Base-by-base conservation (phyloP, 371 early-diverging fungal species). In the Mucor saturninus region DNA sequence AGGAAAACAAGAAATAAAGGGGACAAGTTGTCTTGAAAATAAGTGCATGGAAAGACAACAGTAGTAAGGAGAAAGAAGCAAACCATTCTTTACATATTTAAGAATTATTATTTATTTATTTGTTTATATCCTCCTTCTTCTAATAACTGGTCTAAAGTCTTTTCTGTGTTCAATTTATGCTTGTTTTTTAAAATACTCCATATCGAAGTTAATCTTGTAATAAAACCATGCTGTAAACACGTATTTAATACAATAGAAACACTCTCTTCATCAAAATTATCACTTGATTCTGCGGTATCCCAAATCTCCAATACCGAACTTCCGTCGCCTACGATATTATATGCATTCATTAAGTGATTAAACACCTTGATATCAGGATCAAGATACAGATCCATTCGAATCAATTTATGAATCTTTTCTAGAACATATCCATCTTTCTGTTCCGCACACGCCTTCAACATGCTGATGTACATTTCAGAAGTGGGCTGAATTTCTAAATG, bases 341-440 rank as follows among this genome's bases (percentile, higher is more conserved):
- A 82, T 8, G 74, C 83, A 26, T 74, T 55, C 77, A 82, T 75
- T 28, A 79, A 49, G 0, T 75, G 73, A 45, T 76, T 75, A 57
- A 71, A 74, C 4, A 82, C 64, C 5, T 58, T 50, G 3, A 68
- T 57, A 40, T 71, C 72, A 15, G 78, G 77, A 28, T 82, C 83
- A 6, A 82, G 57, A 55, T 69, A 69, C 0, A 76, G 38, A 56
- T 82, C 83, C 76, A 82, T 76, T 11, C 78, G 69, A 38, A 82
- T 74, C 38, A 77, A 53, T 46, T 67, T 69, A 51, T 79, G 83
- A 28, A 82, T 37, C 10, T 70, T 72, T n/a, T 71, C 73, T 11
- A 82, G 48, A 5, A 72, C 71, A 50, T 62, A 62, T 0, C 46
- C 66, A 52, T 82, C 79, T 7, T 55, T 48, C 32, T 72, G 68